These are phyloP conservation scores for Leccinum uliginosum DNA, from an alignment of 768 basidiomycete genomes.

Conservation along the genomic window DNA sequence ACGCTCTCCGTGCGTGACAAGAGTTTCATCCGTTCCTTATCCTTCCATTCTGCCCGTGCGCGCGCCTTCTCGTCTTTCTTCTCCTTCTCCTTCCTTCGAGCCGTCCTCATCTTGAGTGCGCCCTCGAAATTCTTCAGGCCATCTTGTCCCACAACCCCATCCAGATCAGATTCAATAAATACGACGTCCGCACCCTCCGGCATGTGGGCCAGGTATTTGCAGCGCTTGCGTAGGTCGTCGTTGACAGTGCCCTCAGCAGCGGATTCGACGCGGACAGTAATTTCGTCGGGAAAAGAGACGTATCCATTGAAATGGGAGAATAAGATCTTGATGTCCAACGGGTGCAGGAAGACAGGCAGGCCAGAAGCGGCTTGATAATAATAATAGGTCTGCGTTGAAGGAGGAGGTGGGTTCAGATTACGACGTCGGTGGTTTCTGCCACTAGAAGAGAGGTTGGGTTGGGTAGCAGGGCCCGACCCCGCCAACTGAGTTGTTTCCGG, in stretches of 20 bases:
- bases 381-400: constrained; percentile 86
- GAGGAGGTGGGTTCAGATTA: constrained; percentile 83
- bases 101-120: constrained; percentile 69
- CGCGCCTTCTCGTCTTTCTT: constrained; percentile 86
- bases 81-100: constrained; percentile 75
- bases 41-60: constrained; percentile 69
- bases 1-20: constrained; percentile 19
- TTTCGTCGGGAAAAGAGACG: constrained; percentile 75
- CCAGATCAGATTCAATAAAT: constrained; percentile 86
- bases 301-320: constrained; percentile 81
- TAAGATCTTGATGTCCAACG: constrained; percentile 91
- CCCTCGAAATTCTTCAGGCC: constrained; percentile 81
- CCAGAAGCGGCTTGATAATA: constrained; percentile 96
- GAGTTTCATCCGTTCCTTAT: constrained; percentile 49
- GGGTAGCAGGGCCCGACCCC: constrained; percentile 4
- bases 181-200: constrained; percentile 91
- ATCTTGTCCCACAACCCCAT: constrained; percentile 68
- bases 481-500: neutral
- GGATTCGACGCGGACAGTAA: constrained; percentile 77
- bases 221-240: constrained; percentile 90
- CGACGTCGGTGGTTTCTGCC: constrained; percentile 55
- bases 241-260: constrained; percentile 77
- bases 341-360: constrained; percentile 87
- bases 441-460: constrained; percentile 6
- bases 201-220: constrained; percentile 92